Base-by-base conservation (phyloP, 192 early-diverging fungal species). In the Pilaira anomala region DNA sequence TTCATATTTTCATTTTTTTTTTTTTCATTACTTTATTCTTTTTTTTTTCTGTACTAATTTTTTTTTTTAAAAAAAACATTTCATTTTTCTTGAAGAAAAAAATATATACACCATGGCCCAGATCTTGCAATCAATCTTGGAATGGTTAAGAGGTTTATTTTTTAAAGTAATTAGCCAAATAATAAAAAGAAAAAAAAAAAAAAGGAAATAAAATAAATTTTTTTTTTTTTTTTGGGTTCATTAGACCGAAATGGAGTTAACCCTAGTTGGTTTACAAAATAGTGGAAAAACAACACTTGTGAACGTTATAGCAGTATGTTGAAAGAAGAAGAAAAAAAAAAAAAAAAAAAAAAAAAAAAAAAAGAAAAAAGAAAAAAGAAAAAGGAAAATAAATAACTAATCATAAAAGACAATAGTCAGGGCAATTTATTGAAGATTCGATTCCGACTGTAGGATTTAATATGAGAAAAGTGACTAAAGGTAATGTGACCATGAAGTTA, bases 391-490 rank as follows among this genome's bases (percentile, higher is more conserved):
- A 19, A 48, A 48, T 24, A 59, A 21, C n/a, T 50, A 9, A 50
- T 12, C 7, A 16, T 53, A 53, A 30, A 30, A 25, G 3, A 28
- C 6, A 36, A 36, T 36, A 87, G 74, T 88, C 84, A 24, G 90
- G 90, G 16, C 84, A 89, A 67, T 93, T 85, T 60, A 86, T 80
- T 1, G 91, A 93, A 72, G 91, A 93, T 66, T 85, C 85, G 88
- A 98, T 97, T 50, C 97, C 97, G 3, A 98, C 97, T 3, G 94
- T 98, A 16, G 97, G 97, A 13, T 98, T 98, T 75, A 98, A 98
- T 73, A 98, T 98, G 96, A 83, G 95, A 67, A 97, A 89, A 65
- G 88, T 93, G 26, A 87, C 88, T 8, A 91, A 91, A 82, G 89
- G 91, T 64, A 91, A 91, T 49, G 94, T 98, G 48, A 91, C 90